Base-by-base conservation (phyloP, 2,329 filamentous ascomycete species). In the Aphanocladium album region DNA sequence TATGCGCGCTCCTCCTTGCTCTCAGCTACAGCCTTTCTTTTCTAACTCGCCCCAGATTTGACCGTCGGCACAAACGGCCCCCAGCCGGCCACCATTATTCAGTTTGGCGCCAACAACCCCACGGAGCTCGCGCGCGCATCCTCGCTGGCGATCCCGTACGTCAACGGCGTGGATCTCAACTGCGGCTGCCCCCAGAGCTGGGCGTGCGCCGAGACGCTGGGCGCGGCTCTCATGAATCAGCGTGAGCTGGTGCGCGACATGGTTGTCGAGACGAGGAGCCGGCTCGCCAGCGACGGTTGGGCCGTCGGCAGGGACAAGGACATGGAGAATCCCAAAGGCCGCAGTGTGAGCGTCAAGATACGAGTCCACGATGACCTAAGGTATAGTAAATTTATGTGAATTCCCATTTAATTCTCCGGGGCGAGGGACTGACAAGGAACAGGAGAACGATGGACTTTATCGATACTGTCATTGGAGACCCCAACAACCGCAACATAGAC, bases 171-270 rank as follows among this genome's bases (percentile, higher is more conserved):
- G 3, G 86, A 90, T 67, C 77, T 90, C 45, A 90, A 90, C 74
- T 90, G 88, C 71, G 88, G 88, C 12, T 90, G 88, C 67, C 88
- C 88, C 8, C 88, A 90, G 72, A 83, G 83, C 6, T 90, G 88
- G 88, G 87, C 88, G 0, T 88, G 88, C 67, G 83, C 86, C 46
- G 85, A 87, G 70, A 83, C 79, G 1, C 77, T 90, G 3, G 88
- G 88, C 5, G 88, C 87, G 5, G 85, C 85, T n/a, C 75, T 90
- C 37, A 89, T 90, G 86, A 79, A 84, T 49, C 76, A 79, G 54
- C 81, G 85, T 9, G 83, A 85, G 64, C 76, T 88, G 3, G 87
- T 90, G n/a, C 79, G 83, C 3, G 81, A 84, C 62, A 88, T 90
- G 79, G 81, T 89, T 0, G 69, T 79, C 30, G 81, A 81, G 62